Conservation (phyloP, 306 rosid species). For the Alnus glutinosa region DNA sequence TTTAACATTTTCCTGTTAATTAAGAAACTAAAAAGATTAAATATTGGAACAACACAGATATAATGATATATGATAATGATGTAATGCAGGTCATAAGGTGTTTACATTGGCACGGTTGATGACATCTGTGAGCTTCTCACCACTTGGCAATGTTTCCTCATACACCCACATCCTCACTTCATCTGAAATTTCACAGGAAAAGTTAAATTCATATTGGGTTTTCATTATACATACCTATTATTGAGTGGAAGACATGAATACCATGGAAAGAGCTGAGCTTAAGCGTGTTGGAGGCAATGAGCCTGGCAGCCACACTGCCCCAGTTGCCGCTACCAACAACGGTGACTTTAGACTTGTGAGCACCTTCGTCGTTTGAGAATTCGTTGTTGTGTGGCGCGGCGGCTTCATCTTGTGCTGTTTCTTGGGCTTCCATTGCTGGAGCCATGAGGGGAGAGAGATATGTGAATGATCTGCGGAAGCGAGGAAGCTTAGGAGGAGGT, state of each 20-base stretch:
- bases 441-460: slow-evolving; percentile 42
- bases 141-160: slow-evolving; percentile 73
- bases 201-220: slow-evolving; percentile 16
- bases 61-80: not conserved
- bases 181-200: slow-evolving; percentile 48
- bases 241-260: slow-evolving; percentile 11
- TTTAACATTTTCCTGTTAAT: slow-evolving; percentile 76
- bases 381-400: slow-evolving; percentile 14
- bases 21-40: slow-evolving; percentile 18
- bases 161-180: slow-evolving; percentile 96
- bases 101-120: slow-evolving; percentile 78
- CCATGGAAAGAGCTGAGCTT: slow-evolving; percentile 65
- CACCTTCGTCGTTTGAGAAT: slow-evolving; percentile 35
- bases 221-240: not conserved
- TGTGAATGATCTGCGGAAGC: not conserved
- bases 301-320: slow-evolving; percentile 94
- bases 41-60: not conserved
- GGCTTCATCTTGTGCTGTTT: slow-evolving; percentile 27
- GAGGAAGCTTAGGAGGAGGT: not conserved
- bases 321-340: slow-evolving; percentile 91
- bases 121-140: slow-evolving; percentile 77
- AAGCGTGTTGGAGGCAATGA: slow-evolving; percentile 82
- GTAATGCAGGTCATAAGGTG: slow-evolving; percentile 19
- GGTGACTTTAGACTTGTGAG: slow-evolving; percentile 66
- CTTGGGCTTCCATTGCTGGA: slow-evolving; percentile 45